Evolutionary conservation across 192 early-diverging fungal species (phyloP).

Genomic region (Neocallimastix lanati): DNA sequence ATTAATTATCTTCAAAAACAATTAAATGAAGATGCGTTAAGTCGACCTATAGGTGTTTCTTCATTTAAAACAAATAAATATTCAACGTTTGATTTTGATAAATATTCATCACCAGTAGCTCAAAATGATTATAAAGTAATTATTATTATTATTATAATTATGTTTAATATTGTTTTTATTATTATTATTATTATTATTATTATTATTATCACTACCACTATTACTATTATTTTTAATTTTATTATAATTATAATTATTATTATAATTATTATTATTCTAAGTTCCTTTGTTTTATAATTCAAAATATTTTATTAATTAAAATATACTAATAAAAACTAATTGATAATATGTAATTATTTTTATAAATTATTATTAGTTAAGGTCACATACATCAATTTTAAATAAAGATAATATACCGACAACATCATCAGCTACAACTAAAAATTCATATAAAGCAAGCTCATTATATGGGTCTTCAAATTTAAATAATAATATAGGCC

Average conservation of each 20-base stretch:
- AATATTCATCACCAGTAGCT: neutral
- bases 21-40: neutral
- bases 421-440: neutral
- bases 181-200: neutral
- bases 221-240: no score
- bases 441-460: neutral
- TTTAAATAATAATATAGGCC: neutral
- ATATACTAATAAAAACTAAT: no score
- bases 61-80: neutral
- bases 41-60: neutral
- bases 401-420: neutral
- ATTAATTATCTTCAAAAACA: neutral
- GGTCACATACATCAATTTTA: neutral
- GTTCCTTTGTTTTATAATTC: no score
- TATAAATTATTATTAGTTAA: neutral
- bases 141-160: no score
- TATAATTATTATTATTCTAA: no score
- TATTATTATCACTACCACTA: no score
- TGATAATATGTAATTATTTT: no score
- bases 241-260: no score
- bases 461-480: neutral
- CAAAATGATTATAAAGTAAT: neutral
- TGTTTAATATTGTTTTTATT: neutral
- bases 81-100: neutral
- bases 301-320: no score